phyloP scores from a whole-genome alignment of 2,329 filamentous ascomycete species.

The Sporothrix pseudoabietina region DNA sequence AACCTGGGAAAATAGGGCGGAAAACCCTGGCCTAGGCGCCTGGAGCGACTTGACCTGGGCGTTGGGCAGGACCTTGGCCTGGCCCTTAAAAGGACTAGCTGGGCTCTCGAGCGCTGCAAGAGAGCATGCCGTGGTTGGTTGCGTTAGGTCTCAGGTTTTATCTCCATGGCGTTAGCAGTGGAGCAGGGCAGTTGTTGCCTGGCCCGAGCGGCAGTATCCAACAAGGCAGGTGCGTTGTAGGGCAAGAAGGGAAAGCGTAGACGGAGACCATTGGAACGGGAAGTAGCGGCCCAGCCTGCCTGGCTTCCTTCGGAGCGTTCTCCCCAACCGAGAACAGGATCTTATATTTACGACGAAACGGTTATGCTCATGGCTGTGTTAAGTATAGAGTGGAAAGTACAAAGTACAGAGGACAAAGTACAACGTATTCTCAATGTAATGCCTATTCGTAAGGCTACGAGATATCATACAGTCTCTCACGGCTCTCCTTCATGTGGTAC shows the following conservation, averaged over 20 bases:
- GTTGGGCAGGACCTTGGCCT: slow-evolving; percentile 5
- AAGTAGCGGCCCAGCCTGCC: slow-evolving; percentile 5
- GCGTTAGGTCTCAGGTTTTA: background rate
- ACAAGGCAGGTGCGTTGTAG: background rate
- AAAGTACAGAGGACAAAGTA: background rate
- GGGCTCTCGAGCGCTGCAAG: background rate
- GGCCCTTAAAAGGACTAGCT: slow-evolving; percentile 1
- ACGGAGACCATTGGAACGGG: background rate
- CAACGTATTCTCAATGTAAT: background rate
- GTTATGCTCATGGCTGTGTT: background rate
- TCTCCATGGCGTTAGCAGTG: slow-evolving; percentile 2
- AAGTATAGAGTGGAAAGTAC: background rate
- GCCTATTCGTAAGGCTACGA: background rate
- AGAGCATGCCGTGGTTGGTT: background rate
- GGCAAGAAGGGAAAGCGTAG: background rate
- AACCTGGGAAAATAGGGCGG: background rate
- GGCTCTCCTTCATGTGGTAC: background rate
- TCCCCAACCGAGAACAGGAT: background rate
- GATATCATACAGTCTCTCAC: background rate
- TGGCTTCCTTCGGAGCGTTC: background rate
- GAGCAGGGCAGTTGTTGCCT: background rate
- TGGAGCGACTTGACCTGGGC: background rate
- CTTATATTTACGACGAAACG: background rate
- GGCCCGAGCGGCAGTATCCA: background rate
- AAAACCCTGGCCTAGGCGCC: background rate